phyloP scores from a whole-genome alignment of 306 rosid species.

The Cucumis cinereus region DNA sequence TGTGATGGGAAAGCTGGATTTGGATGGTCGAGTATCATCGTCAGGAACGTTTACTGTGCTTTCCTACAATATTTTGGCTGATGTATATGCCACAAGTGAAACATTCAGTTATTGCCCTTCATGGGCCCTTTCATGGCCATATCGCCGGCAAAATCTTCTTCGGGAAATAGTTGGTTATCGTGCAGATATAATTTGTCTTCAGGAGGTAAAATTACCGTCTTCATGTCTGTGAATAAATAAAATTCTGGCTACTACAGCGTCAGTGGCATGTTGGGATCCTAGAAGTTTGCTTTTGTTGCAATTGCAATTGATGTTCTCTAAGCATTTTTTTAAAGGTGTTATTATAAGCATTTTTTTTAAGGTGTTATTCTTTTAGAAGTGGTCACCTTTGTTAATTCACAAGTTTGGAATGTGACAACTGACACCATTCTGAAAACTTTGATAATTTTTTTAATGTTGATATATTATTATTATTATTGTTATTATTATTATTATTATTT shows the following conservation, averaged over 20 bases:
- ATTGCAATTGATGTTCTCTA: background rate
- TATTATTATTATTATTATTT: too few relatives aligned
- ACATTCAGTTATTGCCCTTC: constrained; percentile 81
- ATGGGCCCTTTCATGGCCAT: constrained; percentile 99
- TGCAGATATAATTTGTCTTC: constrained; percentile 94
- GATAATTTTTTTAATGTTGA: background rate
- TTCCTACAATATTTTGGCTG: constrained; percentile 90
- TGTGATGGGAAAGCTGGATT: constrained; percentile 59
- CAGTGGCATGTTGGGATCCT: background rate
- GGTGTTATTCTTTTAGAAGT: background rate
- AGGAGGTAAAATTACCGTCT: constrained; percentile 55
- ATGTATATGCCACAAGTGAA: constrained; percentile 67
- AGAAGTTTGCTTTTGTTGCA: background rate
- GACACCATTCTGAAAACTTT: background rate
- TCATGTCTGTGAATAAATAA: background rate
- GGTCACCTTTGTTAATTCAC: background rate
- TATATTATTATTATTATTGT: too few relatives aligned
- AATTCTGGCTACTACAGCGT: background rate
- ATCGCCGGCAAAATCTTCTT: constrained; percentile 90
- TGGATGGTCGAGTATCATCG: constrained; percentile 57
- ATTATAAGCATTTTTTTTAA: too few relatives aligned
- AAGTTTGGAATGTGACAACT: background rate
- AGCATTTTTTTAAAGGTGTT: background rate
- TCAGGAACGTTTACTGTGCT: constrained; percentile 80
- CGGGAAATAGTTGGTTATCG: constrained; percentile 91